Base-by-base conservation (phyloP, 257 asterid genomes). In the Lavandula angustifolia region DNA sequence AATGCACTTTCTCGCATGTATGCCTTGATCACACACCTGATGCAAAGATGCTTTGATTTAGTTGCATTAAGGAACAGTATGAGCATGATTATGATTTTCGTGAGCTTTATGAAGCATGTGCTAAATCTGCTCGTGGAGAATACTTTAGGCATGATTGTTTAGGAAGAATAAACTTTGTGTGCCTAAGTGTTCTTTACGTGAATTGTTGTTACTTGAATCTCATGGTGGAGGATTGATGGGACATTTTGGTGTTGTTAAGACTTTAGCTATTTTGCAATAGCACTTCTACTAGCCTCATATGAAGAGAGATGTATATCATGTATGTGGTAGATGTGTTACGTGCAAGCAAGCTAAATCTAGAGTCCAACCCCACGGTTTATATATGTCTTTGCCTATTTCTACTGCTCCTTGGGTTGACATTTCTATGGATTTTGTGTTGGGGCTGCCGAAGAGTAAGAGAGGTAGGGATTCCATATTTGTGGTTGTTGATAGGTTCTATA, bases 341-440 rank as follows among this genome's bases (percentile, higher is more conserved):
- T n/a, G n/a, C n/a, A n/a, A n/a, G n/a, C n/a, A n/a, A n/a, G n/a
- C n/a, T n/a, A n/a, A n/a, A n/a, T n/a, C n/a, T n/a, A n/a, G n/a
- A n/a, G n/a, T n/a, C n/a, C n/a, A n/a, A n/a, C n/a, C n/a, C n/a
- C n/a, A n/a, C n/a, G n/a, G n/a, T n/a, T n/a, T n/a, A n/a, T n/a
- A n/a, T n/a, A n/a, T n/a, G n/a, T n/a, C n/a, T n/a, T 46, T n/a
- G 12, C 55, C 55, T 42, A 18, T 62, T 62, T 40, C 67, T 42
- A 60, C 0, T 27, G 42, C 7, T n/a, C 55, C 55, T 31, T 62
- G 57, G 32, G n/a, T 32, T 4, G 56, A 62, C n/a, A 7, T 46
- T 44, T 62, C 57, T 2, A 31, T 48, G 35, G 60, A 64, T 9
- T 34, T 50, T 48, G 44, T 48, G 11, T 14, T 64, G 8, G 34